phyloP scores from a whole-genome alignment of 2,329 filamentous ascomycete genomes.

The Scedosporium minutisporum region DNA sequence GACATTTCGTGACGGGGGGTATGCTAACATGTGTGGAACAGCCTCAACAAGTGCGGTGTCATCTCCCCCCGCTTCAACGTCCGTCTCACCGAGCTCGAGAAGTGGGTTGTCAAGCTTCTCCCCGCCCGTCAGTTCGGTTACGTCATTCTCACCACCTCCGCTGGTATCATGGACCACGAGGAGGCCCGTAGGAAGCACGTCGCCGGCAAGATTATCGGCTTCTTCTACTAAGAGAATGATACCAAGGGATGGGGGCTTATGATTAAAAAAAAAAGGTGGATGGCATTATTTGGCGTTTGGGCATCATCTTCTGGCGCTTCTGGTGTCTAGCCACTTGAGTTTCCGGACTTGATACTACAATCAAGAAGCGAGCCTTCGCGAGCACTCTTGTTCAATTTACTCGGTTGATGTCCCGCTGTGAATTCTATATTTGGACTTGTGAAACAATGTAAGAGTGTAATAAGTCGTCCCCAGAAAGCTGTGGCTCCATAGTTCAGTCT shows the following conservation, averaged over 20 bases:
- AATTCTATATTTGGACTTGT: neutral
- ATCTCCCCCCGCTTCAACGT: conserved; percentile 98
- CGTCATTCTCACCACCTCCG: conserved; percentile 97
- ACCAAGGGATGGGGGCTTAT: conserved; percentile 9
- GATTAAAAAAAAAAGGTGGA: conserved; percentile 10
- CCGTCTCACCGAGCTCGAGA: conserved; percentile 94
- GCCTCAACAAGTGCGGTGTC: conserved; percentile 93
- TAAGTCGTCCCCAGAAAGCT: neutral
- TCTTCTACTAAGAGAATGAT: conserved; percentile 73
- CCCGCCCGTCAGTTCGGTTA: conserved; percentile 99
- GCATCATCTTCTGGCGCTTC: conserved; percentile 3
- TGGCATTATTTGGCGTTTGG: conserved; percentile 3
- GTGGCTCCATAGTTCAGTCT: neutral
- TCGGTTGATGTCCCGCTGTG: conserved; percentile 4
- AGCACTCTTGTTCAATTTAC: neutral
- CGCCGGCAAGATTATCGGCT: conserved; percentile 97
- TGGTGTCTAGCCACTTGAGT: conserved; percentile 5
- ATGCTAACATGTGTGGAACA: conserved; percentile 13
- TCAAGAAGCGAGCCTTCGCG: conserved; percentile 2
- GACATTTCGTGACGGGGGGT: too few species aligned
- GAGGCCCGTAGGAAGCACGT: conserved; percentile 99
- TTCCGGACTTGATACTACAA: conserved; percentile 6
- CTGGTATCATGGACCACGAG: conserved; percentile 99
- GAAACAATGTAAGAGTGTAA: neutral
- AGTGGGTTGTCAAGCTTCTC: conserved; percentile 99